Conservation (phyloP, 108 stramenopile species). For the Cyclotella sp. region DNA sequence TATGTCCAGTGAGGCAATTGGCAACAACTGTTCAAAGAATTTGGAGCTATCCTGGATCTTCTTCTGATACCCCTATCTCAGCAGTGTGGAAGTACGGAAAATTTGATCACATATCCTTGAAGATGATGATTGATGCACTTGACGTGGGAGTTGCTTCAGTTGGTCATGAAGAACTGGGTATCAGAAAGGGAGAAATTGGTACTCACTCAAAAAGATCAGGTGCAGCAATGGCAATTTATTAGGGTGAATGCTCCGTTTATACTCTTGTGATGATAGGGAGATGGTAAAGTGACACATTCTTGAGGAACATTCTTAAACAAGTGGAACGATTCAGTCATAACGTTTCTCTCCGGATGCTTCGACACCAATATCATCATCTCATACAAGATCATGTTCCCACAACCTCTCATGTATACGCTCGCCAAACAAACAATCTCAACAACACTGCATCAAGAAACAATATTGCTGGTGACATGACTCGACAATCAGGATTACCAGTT, state of each 20-base stretch:
- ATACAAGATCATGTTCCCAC: slow-evolving; percentile 1
- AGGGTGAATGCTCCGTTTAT: slow-evolving; percentile 19
- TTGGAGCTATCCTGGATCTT: slow-evolving; percentile 8
- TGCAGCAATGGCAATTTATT: slow-evolving; percentile 24
- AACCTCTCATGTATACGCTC: too few relatives aligned
- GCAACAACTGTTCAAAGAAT: slow-evolving; percentile 21
- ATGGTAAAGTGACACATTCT: slow-evolving; percentile 34
- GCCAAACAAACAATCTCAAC: too few relatives aligned
- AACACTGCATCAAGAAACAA: too few relatives aligned
- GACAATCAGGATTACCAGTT: too few relatives aligned
- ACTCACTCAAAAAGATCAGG: slow-evolving; percentile 30
- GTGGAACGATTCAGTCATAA: slow-evolving; percentile 31
- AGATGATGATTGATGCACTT: slow-evolving; percentile 1
- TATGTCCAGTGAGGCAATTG: slow-evolving; percentile 40
- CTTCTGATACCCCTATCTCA: slow-evolving; percentile 13
- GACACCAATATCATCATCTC: background rate
- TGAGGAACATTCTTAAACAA: slow-evolving; percentile 32
- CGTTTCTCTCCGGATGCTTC: too few relatives aligned
- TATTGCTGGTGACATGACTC: too few relatives aligned
- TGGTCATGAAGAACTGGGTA: slow-evolving; percentile 4
- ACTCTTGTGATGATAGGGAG: slow-evolving; percentile 31
- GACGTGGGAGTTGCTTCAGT: background rate
- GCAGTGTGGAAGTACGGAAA: background rate
- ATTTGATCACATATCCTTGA: slow-evolving; percentile 10
- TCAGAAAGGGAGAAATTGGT: slow-evolving; percentile 18